phyloP scores from a whole-genome alignment of 805 yeast genomes.

The Osmozyma mogii region DNA sequence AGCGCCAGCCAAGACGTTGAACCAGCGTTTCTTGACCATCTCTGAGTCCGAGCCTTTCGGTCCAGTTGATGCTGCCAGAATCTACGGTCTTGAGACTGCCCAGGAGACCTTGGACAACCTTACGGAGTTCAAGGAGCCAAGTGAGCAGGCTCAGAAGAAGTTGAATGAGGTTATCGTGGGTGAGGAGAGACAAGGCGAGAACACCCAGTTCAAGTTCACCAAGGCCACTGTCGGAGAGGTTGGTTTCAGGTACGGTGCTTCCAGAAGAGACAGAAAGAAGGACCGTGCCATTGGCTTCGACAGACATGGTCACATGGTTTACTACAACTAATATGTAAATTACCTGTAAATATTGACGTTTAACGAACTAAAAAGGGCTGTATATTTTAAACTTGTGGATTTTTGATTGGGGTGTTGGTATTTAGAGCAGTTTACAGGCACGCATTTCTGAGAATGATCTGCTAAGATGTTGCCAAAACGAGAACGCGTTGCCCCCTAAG shows the following conservation, averaged over 20 bases:
- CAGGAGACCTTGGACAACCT: conserved; percentile 64
- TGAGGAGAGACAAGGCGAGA: conserved; percentile 59
- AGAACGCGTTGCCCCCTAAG: too few relatives aligned
- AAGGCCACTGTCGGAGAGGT: conserved; percentile 75
- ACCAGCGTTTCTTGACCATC: conserved; percentile 77
- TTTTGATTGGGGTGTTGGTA: too few relatives aligned
- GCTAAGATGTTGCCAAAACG: too few relatives aligned
- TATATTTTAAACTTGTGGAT: too few relatives aligned
- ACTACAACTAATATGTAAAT: too few relatives aligned
- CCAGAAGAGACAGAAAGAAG: conserved; percentile 80
- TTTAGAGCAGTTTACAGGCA: too few relatives aligned
- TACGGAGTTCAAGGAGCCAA: conserved; percentile 49
- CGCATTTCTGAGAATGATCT: too few relatives aligned
- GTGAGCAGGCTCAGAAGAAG: conserved; percentile 24
- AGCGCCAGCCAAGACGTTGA: conserved; percentile 71
- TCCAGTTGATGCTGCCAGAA: conserved; percentile 87
- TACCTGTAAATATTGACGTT: too few relatives aligned
- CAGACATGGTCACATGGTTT: conserved; percentile 53
- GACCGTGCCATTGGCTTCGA: conserved; percentile 71
- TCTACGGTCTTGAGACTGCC: conserved; percentile 84
- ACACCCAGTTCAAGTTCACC: conserved; percentile 64
- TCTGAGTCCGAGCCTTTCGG: conserved; percentile 96
- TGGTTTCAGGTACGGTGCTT: conserved; percentile 88
- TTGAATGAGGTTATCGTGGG: conserved; percentile 39
- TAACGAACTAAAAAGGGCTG: too few relatives aligned